Conservation (phyloP, 225 moss, liverwort and hornwort genomes). For the Sphagnum tenellum region DNA sequence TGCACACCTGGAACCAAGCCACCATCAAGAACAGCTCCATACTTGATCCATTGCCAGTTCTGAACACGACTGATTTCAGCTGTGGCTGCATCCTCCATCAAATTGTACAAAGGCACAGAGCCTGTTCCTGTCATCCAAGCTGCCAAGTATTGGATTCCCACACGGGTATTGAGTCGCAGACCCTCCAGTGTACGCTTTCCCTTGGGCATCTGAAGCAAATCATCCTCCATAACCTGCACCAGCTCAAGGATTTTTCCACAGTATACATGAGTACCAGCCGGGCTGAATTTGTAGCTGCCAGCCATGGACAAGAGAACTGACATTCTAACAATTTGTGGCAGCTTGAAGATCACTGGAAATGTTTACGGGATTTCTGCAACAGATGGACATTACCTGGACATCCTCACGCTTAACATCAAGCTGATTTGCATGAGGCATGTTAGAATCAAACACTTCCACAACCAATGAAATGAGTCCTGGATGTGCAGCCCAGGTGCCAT, state of each 20-base stretch:
- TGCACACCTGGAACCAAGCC: slow-evolving; percentile 35
- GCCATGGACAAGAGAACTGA: no score
- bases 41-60: slow-evolving; percentile 86
- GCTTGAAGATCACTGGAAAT: no score
- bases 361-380: no score
- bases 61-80: slow-evolving; percentile 87
- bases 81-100: slow-evolving; percentile 88
- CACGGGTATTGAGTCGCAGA: slow-evolving; percentile 63
- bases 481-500: slow-evolving; percentile 85
- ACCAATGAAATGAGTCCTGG: slow-evolving; percentile 67
- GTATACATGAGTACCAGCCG: no score
- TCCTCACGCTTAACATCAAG: slow-evolving; percentile 68
- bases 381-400: slow-evolving; percentile 20
- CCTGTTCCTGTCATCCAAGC: slow-evolving; percentile 82
- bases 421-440: slow-evolving; percentile 70
- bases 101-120: slow-evolving; percentile 72
- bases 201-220: slow-evolving; percentile 61
- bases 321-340: no score
- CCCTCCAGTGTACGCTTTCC: slow-evolving; percentile 62
- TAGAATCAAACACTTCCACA: slow-evolving; percentile 55
- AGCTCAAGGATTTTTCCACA: no score
- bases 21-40: slow-evolving; percentile 62
- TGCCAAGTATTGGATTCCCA: slow-evolving; percentile 74
- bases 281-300: no score
- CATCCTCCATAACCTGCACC: slow-evolving; percentile 15